These are phyloP conservation scores for Eudorina sp. DNA, from an alignment of 139 green algal genomes.

Conservation along the genomic window DNA sequence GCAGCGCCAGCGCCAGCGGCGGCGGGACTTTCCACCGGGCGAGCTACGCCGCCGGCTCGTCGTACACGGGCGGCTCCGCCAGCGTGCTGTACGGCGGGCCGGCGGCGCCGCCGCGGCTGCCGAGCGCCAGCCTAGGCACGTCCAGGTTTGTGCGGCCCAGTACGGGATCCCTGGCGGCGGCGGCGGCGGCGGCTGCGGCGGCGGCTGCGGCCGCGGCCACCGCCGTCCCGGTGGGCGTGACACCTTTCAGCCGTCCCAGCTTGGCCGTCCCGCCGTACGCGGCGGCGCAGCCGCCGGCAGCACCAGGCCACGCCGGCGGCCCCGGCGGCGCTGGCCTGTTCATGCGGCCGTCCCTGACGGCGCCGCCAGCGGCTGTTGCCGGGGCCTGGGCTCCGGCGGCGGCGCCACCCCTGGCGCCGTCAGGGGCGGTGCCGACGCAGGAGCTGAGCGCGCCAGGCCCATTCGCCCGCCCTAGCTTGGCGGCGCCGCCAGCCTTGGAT, in stretches of 20 bases:
- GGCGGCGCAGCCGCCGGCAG: background rate
- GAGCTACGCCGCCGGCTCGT: background rate
- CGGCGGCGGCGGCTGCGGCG: background rate
- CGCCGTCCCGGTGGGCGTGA: background rate
- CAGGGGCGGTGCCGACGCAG: no score
- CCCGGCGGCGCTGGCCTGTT: background rate
- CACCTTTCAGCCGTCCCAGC: background rate
- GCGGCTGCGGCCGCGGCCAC: background rate
- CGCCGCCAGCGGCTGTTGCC: no score
- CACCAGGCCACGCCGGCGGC: background rate
- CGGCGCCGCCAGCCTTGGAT: background rate
- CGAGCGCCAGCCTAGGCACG: no score
- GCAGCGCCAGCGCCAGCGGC: background rate
- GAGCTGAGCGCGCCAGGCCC: no score
- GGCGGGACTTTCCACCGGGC: background rate
- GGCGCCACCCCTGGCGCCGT: no score
- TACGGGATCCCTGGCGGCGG: background rate
- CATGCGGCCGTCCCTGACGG: background rate
- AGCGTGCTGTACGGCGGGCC: background rate
- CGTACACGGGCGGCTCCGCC: background rate
- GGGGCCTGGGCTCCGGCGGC: no score
- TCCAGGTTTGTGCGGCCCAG: background rate
- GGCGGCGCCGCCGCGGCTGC: background rate
- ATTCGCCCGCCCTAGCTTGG: no score
- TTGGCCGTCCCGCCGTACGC: background rate